phyloP scores from a whole-genome alignment of 441 rosid species.

The Biscutella laevigata region DNA sequence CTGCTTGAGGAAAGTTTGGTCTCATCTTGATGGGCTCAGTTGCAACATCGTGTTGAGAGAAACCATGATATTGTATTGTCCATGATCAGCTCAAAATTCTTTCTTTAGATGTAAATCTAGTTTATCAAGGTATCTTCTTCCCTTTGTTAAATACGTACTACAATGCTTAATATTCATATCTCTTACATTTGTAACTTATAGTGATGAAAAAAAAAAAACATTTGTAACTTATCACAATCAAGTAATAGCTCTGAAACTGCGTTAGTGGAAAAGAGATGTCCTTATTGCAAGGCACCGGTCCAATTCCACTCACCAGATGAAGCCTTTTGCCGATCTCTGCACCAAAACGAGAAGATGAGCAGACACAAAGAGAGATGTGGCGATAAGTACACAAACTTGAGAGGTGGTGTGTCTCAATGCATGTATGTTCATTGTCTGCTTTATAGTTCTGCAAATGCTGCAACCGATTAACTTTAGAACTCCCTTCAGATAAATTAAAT shows the following conservation, averaged over 20 bases:
- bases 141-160: neutral
- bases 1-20: constrained; percentile 49
- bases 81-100: constrained; percentile 37
- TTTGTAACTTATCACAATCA: no score
- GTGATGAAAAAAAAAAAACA: no score
- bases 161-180: constrained; percentile 2
- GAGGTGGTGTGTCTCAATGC: constrained; percentile 73
- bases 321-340: constrained; percentile 38
- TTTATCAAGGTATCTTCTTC: constrained; percentile 35
- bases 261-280: constrained; percentile 54
- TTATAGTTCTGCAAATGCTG: constrained; percentile 88
- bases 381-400: constrained; percentile 46
- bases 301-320: constrained; percentile 64
- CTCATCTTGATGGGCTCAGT: constrained; percentile 60
- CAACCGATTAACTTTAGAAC: constrained; percentile 39
- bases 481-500: constrained; percentile 58
- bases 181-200: constrained; percentile 4
- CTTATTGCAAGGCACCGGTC: constrained; percentile 49
- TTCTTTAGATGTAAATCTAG: constrained; percentile 33
- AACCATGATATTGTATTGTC: constrained; percentile 21
- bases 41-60: constrained; percentile 62
- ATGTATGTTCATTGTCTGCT: constrained; percentile 61
- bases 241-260: constrained; percentile 22
- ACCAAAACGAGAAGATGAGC: constrained; percentile 20
- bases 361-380: constrained; percentile 23